phyloP scores from a whole-genome alignment of 257 asterid species.

The Rubia yunnanensis region DNA sequence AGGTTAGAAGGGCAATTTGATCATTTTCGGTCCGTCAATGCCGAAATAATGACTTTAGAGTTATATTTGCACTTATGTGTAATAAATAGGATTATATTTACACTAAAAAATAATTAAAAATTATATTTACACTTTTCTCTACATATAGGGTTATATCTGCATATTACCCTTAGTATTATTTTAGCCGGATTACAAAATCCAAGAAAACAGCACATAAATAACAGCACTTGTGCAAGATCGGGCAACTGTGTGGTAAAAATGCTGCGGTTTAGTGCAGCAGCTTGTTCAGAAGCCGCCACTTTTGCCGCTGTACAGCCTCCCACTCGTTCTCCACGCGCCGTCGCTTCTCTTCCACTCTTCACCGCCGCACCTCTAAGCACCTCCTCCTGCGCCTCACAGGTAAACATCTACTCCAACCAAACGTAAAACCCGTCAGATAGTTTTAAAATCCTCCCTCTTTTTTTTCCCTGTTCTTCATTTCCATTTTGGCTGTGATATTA shows the following conservation, averaged over 20 bases:
- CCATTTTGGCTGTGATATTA: background rate
- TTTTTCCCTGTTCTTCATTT: too few relatives aligned
- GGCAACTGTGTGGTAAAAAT: background rate
- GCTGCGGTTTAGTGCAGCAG: constrained; percentile 15
- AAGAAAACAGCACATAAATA: background rate
- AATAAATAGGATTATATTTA: too few relatives aligned
- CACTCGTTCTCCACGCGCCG: constrained; percentile 8
- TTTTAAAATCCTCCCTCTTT: background rate
- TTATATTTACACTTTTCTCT: too few relatives aligned
- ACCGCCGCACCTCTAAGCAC: background rate
- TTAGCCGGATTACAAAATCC: background rate
- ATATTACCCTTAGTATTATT: too few relatives aligned
- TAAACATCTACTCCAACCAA: background rate
- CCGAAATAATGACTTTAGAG: too few relatives aligned
- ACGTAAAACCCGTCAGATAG: too few relatives aligned
- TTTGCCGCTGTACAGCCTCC: constrained; percentile 9
- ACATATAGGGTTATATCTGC: too few relatives aligned
- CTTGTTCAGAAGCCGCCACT: constrained; percentile 15
- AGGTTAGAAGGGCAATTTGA: too few relatives aligned
- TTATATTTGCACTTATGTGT: too few relatives aligned
- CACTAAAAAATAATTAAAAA: too few relatives aligned
- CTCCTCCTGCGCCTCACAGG: constrained; percentile 14
- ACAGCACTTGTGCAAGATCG: background rate
- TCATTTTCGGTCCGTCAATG: too few relatives aligned
- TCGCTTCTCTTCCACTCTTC: constrained; percentile 6